A percentile compares a stretch with the other conserved stretches of the same genome.
Conservation (phyloP, 331 rosid species). For the Spiraea crenata region DNA sequence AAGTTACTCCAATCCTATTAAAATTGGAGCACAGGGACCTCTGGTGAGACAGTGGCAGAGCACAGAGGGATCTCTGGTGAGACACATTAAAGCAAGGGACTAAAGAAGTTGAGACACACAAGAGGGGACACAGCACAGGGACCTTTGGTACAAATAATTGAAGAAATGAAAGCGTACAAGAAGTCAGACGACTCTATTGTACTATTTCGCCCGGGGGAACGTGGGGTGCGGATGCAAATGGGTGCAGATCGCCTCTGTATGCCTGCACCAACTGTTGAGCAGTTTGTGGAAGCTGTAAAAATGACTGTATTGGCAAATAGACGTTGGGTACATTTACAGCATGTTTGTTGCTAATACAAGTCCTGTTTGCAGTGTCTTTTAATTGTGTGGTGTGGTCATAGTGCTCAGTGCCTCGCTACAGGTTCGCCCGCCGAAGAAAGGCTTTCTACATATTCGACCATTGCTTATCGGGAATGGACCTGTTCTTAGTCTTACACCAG, state of each 20-base stretch:
- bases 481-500: conserved; percentile 17
- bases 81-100: too few relatives aligned
- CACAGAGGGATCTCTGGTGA: too few relatives aligned
- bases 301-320: conserved; percentile 26
- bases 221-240: conserved; percentile 26
- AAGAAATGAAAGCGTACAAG: conserved; percentile 22
- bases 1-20: too few relatives aligned
- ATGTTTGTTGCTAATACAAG: neutral
- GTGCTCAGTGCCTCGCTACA: neutral
- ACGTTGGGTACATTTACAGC: conserved; percentile 25
- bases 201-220: conserved; percentile 14
- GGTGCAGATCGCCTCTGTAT: conserved; percentile 26
- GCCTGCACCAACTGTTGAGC: conserved; percentile 31
- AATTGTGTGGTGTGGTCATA: neutral
- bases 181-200: neutral
- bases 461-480: conserved; percentile 20
- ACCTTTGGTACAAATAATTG: too few relatives aligned
- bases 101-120: too few relatives aligned
- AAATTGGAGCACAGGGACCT: too few relatives aligned
- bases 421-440: conserved; percentile 13
- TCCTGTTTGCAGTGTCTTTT: neutral
- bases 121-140: too few relatives aligned
- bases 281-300: conserved; percentile 28
- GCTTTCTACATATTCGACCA: conserved; percentile 19
- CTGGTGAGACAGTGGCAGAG: too few relatives aligned